Evolutionary conservation across 768 basidiomycete genomes (phyloP).

Genomic region (Mycena alexandri): DNA sequence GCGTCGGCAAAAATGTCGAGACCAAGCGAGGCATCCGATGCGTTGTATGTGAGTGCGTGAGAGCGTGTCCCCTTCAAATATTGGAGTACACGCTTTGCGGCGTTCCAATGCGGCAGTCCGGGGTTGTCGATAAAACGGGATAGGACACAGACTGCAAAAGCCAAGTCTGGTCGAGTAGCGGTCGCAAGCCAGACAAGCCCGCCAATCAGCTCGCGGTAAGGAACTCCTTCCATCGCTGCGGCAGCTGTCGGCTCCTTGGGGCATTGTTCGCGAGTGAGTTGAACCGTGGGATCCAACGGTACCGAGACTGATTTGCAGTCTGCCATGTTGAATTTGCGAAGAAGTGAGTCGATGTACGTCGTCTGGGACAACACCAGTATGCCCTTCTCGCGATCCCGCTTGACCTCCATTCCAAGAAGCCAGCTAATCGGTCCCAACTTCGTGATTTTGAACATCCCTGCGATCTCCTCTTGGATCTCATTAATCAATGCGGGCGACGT

Average conservation of each 20-base stretch:
- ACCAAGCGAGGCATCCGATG: constrained; percentile 1
- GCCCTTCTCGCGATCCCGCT: constrained; percentile 31
- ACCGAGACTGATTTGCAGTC: constrained; percentile 19
- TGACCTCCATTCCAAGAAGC: constrained; percentile 50
- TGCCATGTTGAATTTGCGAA: constrained; percentile 37
- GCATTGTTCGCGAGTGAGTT: constrained; percentile 16
- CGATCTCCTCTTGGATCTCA: constrained; percentile 41
- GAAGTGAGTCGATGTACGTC: constrained; percentile 44
- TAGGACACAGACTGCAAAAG: neutral
- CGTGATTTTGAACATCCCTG: constrained; percentile 45
- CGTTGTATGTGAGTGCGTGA: constrained; percentile 19
- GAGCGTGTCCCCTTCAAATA: constrained; percentile 29
- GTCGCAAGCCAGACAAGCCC: neutral
- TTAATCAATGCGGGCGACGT: constrained; percentile 30
- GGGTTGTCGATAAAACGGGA: constrained; percentile 23
- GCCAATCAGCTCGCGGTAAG: neutral
- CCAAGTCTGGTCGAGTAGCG: neutral
- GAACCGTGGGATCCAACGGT: constrained; percentile 20
- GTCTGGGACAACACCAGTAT: constrained; percentile 46
- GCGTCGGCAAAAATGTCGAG: constrained; percentile 25
- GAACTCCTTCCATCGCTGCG: constrained; percentile 1
- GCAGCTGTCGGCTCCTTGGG: neutral
- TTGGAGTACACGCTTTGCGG: constrained; percentile 25
- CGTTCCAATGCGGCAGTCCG: constrained; percentile 19
- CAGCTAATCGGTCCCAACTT: constrained; percentile 44